These are phyloP conservation scores for Funneliformis geosporum DNA, from an alignment of 192 early-diverging fungal species.

Conservation along the genomic window DNA sequence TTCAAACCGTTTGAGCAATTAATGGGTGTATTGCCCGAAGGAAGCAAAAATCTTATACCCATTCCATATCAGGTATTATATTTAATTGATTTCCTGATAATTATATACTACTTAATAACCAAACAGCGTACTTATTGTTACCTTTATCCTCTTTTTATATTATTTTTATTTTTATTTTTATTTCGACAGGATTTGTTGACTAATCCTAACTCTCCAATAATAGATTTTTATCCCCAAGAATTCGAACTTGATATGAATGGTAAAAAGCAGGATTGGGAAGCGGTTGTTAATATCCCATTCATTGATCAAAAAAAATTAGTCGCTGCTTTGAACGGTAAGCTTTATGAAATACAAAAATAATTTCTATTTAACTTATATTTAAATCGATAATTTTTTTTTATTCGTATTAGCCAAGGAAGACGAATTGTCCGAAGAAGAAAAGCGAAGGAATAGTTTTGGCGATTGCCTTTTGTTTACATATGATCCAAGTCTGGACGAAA, in stretches of 20 bases:
- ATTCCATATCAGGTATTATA: constrained; percentile 59
- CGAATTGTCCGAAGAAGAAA: constrained; percentile 60
- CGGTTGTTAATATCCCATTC: constrained; percentile 97
- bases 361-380: neutral
- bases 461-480: constrained; percentile 68
- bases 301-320: constrained; percentile 89
- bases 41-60: constrained; percentile 83
- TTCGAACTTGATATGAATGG: constrained; percentile 97
- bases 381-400: neutral
- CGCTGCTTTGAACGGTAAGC: constrained; percentile 65
- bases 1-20: constrained; percentile 98
- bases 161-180: neutral
- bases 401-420: constrained; percentile 54
- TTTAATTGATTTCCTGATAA: neutral
- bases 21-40: constrained; percentile 96
- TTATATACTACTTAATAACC: neutral
- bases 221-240: constrained; percentile 90
- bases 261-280: constrained; percentile 98
- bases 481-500: constrained; percentile 37
- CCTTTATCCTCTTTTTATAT: no score
- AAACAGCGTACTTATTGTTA: no score
- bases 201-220: constrained; percentile 82
- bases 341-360: neutral
- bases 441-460: constrained; percentile 58
- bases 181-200: constrained; percentile 73